These are phyloP conservation scores for Sugiyamaella castrensis DNA, from an alignment of 1,139 yeast species.

Conservation along the genomic window DNA sequence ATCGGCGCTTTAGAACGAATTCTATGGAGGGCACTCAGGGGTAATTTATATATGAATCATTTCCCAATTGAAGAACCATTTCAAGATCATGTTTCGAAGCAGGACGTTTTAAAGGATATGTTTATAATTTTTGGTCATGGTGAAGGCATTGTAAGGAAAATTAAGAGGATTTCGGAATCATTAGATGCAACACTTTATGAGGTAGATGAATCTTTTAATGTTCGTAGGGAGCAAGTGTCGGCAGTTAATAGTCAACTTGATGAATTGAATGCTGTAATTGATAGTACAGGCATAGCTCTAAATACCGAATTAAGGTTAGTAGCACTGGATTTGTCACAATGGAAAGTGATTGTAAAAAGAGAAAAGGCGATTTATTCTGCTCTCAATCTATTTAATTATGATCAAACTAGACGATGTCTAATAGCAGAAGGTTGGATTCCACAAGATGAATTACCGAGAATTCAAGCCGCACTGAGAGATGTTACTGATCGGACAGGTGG, in stretches of 20 bases:
- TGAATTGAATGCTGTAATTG: slow-evolving; percentile 67
- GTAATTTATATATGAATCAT: slow-evolving; percentile 75
- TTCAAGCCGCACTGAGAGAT: slow-evolving; percentile 51
- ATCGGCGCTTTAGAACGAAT: slow-evolving; percentile 75
- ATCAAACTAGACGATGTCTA: slow-evolving; percentile 77
- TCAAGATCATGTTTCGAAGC: slow-evolving; percentile 49
- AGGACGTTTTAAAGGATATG: slow-evolving; percentile 58
- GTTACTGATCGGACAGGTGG: slow-evolving; percentile 57
- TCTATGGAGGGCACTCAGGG: slow-evolving; percentile 89
- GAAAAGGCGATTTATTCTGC: slow-evolving; percentile 76
- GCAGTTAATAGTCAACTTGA: slow-evolving; percentile 57
- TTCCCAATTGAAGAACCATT: slow-evolving; percentile 63
- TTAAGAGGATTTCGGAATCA: slow-evolving; percentile 74
- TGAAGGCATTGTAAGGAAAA: slow-evolving; percentile 61
- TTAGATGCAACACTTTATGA: slow-evolving; percentile 76
- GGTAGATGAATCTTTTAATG: slow-evolving; percentile 55
- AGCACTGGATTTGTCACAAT: slow-evolving; percentile 69
- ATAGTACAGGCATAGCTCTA: slow-evolving; percentile 68
- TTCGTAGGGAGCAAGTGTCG: slow-evolving; percentile 55
- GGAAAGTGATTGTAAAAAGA: slow-evolving; percentile 63
- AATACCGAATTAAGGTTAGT: slow-evolving; percentile 73
- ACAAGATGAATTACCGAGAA: slow-evolving; percentile 48
- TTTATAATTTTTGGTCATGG: slow-evolving; percentile 92
- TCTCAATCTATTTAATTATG: slow-evolving; percentile 80
- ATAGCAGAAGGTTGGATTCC: slow-evolving; percentile 99